Conservation (phyloP, 139 green algal genomes). For the Picocystis salinarum region DNA sequence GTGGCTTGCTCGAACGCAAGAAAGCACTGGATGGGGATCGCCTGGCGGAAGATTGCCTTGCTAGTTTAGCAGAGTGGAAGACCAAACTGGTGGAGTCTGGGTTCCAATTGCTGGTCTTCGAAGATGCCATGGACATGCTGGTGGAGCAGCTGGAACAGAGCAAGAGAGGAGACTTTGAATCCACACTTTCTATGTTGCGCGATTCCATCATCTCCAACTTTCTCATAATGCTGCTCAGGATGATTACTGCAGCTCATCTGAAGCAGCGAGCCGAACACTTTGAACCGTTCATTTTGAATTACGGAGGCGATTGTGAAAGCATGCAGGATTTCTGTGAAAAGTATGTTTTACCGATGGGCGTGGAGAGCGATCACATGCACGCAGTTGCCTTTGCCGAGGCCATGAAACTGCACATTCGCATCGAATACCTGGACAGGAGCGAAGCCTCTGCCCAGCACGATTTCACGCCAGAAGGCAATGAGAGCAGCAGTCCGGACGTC, state of each 20-base stretch:
- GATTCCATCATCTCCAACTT: slow-evolving; percentile 29
- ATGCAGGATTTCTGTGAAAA: slow-evolving; percentile 1
- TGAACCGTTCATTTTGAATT: slow-evolving; percentile 55
- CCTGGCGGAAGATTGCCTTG: background rate
- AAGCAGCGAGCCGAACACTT: slow-evolving; percentile 51
- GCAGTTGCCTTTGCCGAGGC: slow-evolving; percentile 78
- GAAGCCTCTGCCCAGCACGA: slow-evolving; percentile 23
- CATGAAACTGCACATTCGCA: slow-evolving; percentile 51
- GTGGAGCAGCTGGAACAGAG: slow-evolving; percentile 31
- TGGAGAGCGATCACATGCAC: slow-evolving; percentile 85
- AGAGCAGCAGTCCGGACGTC: slow-evolving; percentile 6
- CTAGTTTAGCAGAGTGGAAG: slow-evolving; percentile 20
- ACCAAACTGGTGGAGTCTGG: slow-evolving; percentile 28
- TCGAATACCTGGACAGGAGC: slow-evolving; percentile 46
- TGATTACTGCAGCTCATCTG: slow-evolving; percentile 52
- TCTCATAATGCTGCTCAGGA: slow-evolving; percentile 53
- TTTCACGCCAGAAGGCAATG: slow-evolving; percentile 30
- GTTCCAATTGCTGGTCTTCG: slow-evolving; percentile 55
- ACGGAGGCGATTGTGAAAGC: background rate
- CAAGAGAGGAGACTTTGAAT: slow-evolving; percentile 9
- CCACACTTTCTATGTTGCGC: slow-evolving; percentile 20
- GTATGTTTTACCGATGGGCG: slow-evolving; percentile 53
- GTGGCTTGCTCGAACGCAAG: slow-evolving; percentile 1
- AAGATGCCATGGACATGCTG: slow-evolving; percentile 55
- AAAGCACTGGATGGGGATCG: slow-evolving; percentile 8